These are phyloP conservation scores for Myxozyma kluyveri DNA, from an alignment of 805 yeast species.

Conservation along the genomic window DNA sequence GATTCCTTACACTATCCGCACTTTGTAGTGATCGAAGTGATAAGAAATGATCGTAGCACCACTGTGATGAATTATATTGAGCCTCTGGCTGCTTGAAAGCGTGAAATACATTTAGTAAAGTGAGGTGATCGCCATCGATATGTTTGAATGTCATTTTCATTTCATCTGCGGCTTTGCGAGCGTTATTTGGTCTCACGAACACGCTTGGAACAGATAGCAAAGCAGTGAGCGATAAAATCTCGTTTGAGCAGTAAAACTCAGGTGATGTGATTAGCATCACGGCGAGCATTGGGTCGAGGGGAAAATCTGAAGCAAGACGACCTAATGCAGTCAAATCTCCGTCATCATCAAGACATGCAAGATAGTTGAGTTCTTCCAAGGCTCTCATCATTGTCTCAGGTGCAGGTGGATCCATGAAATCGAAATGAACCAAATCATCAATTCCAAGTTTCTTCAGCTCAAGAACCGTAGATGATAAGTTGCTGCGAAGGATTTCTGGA, in stretches of 20 bases:
- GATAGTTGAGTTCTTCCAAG: slow-evolving; percentile 85
- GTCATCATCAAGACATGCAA: slow-evolving; percentile 85
- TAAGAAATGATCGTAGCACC: slow-evolving; percentile 91
- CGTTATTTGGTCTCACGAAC: slow-evolving; percentile 89
- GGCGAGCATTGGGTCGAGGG: slow-evolving; percentile 92
- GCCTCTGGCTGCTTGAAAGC: slow-evolving; percentile 79
- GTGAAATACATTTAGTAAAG: slow-evolving; percentile 81
- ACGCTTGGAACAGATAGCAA: slow-evolving; percentile 89
- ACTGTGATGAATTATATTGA: slow-evolving; percentile 53
- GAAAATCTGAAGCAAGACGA: slow-evolving; percentile 86
- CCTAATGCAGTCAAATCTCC: slow-evolving; percentile 90
- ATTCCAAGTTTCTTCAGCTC: slow-evolving; percentile 92
- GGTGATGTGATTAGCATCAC: slow-evolving; percentile 88
- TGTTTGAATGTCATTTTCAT: slow-evolving; percentile 84
- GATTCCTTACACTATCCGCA: slow-evolving; percentile 84
- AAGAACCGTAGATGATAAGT: slow-evolving; percentile 84
- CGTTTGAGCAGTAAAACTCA: slow-evolving; percentile 82
- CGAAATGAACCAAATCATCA: slow-evolving; percentile 95
- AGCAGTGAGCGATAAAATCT: slow-evolving; percentile 82
- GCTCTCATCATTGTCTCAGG: slow-evolving; percentile 99
- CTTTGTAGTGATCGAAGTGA: slow-evolving; percentile 78
- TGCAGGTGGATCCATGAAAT: slow-evolving; percentile 99
- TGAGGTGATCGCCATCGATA: slow-evolving; percentile 92
- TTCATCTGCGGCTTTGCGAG: slow-evolving; percentile 87
- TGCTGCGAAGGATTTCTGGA: slow-evolving; percentile 91